These are phyloP conservation scores for Heritiera littoralis DNA, from an alignment of 345 rosid genomes.

Conservation along the genomic window DNA sequence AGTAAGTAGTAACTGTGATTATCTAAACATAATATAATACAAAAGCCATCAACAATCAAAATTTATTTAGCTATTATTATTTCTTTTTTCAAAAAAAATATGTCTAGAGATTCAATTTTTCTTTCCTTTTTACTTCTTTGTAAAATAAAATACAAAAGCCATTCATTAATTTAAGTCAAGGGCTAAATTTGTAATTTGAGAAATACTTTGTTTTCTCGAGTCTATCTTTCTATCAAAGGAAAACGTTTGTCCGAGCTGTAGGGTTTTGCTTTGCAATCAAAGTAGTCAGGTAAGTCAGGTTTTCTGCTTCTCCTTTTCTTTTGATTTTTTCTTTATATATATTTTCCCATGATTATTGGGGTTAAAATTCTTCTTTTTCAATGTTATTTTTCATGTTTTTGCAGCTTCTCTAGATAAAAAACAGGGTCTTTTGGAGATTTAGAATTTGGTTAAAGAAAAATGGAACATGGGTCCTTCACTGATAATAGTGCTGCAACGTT, in stretches of 20 bases:
- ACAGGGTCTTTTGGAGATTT: background rate
- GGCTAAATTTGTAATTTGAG: slow-evolving; percentile 12
- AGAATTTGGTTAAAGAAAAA: slow-evolving; percentile 21
- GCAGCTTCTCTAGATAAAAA: background rate
- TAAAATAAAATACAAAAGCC: background rate
- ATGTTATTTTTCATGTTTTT: background rate
- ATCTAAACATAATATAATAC: too few species aligned
- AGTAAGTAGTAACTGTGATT: too few species aligned
- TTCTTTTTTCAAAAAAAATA: too few species aligned
- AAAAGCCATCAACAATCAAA: too few species aligned
- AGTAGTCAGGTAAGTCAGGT: background rate
- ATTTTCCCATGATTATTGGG: background rate
- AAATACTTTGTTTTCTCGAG: background rate
- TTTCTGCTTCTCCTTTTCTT: background rate
- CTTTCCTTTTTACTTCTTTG: too few species aligned
- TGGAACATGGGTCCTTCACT: slow-evolving; percentile 71
- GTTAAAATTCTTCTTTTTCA: background rate
- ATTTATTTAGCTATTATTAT: too few species aligned
- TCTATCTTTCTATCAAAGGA: background rate
- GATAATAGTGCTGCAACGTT: slow-evolving; percentile 68
- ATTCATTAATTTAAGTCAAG: background rate
- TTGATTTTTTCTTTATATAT: background rate
- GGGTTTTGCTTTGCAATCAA: slow-evolving; percentile 17
- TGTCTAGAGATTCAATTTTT: too few species aligned
- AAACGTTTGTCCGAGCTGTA: background rate